A percentile compares a stretch with the other conserved stretches of the same genome.
Conservation (phyloP, 179 eudicot genomes). For the Spinacia oleracea region DNA sequence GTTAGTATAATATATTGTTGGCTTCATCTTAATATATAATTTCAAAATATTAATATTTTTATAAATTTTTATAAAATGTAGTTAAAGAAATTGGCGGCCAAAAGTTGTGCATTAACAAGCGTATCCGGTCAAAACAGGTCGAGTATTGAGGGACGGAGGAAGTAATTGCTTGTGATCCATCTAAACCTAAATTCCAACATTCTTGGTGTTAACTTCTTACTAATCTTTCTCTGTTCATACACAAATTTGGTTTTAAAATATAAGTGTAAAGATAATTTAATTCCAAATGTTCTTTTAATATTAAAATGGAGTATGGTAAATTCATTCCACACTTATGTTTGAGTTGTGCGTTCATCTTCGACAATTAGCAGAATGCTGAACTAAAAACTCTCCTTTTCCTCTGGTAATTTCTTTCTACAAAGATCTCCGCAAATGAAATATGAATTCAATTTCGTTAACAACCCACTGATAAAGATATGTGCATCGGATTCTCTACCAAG, state of each 20-base stretch:
- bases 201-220: too few relatives aligned
- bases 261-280: neutral
- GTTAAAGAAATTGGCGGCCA: too few relatives aligned
- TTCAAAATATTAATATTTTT: too few relatives aligned
- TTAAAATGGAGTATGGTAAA: neutral
- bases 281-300: neutral
- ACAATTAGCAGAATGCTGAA: neutral
- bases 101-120: too few relatives aligned
- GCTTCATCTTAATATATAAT: too few relatives aligned
- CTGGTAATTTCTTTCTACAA: neutral
- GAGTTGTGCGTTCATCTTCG: neutral
- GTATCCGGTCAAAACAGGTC: too few relatives aligned
- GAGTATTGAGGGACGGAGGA: too few relatives aligned
- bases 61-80: too few relatives aligned
- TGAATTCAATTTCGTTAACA: neutral
- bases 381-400: neutral
- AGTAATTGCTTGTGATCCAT: too few relatives aligned
- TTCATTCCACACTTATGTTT: too few relatives aligned
- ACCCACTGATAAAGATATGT: neutral
- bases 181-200: too few relatives aligned
- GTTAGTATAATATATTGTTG: too few relatives aligned
- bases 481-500: constrained; percentile 18
- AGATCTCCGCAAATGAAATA: neutral
- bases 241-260: neutral
- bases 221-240: neutral